These are phyloP conservation scores for Penicillium polonicum DNA, from an alignment of 2,329 filamentous ascomycete species.

Conservation along the genomic window DNA sequence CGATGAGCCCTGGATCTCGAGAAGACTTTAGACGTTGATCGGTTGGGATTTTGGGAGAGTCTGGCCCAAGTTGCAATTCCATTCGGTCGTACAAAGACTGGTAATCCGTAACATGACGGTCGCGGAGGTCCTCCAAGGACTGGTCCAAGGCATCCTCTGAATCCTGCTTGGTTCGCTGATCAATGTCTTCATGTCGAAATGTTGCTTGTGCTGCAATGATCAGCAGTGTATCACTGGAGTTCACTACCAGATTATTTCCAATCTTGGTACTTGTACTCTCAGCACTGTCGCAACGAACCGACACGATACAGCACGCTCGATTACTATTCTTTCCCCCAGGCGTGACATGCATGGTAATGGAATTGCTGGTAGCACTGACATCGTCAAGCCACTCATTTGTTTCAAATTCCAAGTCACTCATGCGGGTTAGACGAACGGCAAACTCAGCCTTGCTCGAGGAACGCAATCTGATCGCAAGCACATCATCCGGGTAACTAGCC, in stretches of 20 bases:
- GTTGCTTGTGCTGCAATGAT: slow-evolving; percentile 43
- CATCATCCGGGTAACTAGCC: slow-evolving; percentile 45
- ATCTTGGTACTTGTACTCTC: slow-evolving; percentile 32
- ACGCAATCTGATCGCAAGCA: slow-evolving; percentile 38
- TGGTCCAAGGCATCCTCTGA: slow-evolving; percentile 25
- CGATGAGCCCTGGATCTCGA: slow-evolving; percentile 54
- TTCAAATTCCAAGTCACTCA: slow-evolving; percentile 46
- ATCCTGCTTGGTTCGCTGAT: slow-evolving; percentile 29
- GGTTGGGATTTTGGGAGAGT: slow-evolving; percentile 29
- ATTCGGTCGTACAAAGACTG: slow-evolving; percentile 32
- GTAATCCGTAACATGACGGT: slow-evolving; percentile 39
- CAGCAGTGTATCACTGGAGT: slow-evolving; percentile 38
- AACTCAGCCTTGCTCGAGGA: slow-evolving; percentile 28
- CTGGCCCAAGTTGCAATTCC: slow-evolving; percentile 28
- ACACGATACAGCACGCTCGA: slow-evolving; percentile 34
- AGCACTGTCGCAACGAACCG: slow-evolving; percentile 26
- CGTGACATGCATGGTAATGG: slow-evolving; percentile 40
- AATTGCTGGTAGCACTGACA: slow-evolving; percentile 28
- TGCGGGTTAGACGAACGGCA: slow-evolving; percentile 34
- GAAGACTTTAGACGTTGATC: slow-evolving; percentile 28
- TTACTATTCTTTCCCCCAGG: slow-evolving; percentile 40
- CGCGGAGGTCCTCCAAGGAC: slow-evolving; percentile 24
- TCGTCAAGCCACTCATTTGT: slow-evolving; percentile 48
- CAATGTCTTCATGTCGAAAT: slow-evolving; percentile 34
- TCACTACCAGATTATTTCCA: slow-evolving; percentile 40